Evolutionary conservation across 495 filamentous ascomycete species (phyloP).

Genomic region (Chaetomidium leptoderma): DNA sequence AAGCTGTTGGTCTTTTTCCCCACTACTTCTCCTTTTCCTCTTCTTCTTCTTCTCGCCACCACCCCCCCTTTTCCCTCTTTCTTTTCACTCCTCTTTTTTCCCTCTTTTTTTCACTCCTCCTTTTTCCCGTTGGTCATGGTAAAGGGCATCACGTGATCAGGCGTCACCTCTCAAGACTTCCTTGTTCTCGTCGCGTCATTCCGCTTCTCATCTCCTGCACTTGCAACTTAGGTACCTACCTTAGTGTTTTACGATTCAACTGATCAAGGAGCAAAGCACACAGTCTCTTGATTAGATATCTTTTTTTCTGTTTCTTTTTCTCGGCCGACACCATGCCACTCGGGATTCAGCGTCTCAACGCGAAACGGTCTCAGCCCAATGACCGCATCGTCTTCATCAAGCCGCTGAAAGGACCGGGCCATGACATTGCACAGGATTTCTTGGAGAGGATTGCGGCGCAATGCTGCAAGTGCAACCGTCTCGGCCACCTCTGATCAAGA

Average conservation of each 20-base stretch:
- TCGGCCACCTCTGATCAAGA: not conserved
- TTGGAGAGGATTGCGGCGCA: constrained; percentile 74
- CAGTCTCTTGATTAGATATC: not conserved
- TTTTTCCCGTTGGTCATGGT: not conserved
- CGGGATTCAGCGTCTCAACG: constrained; percentile 65
- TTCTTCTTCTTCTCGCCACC: too few relatives aligned
- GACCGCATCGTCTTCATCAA: constrained; percentile 72
- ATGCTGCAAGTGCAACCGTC: constrained; percentile 45
- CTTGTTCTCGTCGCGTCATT: not conserved
- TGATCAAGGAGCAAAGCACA: too few relatives aligned
- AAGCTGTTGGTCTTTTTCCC: not conserved
- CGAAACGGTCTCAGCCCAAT: constrained; percentile 60
- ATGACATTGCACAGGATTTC: constrained; percentile 60
- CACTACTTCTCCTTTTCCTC: not conserved
- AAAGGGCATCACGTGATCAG: constrained; percentile 19
- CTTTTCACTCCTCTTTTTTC: not conserved
- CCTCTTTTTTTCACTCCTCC: not conserved
- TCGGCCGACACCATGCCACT: constrained; percentile 51
- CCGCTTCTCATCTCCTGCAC: not conserved
- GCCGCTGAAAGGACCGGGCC: constrained; percentile 57
- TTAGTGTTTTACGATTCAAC: too few relatives aligned
- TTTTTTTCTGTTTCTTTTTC: not conserved
- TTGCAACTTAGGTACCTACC: too few relatives aligned
- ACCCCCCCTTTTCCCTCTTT: not conserved
- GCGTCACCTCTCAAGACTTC: constrained; percentile 10